A percentile compares a stretch with the other conserved stretches of the same genome.
These are phyloP conservation scores for Dianthus caryophyllus DNA, from an alignment of 148 eudicot genomes.

Conservation along the genomic window DNA sequence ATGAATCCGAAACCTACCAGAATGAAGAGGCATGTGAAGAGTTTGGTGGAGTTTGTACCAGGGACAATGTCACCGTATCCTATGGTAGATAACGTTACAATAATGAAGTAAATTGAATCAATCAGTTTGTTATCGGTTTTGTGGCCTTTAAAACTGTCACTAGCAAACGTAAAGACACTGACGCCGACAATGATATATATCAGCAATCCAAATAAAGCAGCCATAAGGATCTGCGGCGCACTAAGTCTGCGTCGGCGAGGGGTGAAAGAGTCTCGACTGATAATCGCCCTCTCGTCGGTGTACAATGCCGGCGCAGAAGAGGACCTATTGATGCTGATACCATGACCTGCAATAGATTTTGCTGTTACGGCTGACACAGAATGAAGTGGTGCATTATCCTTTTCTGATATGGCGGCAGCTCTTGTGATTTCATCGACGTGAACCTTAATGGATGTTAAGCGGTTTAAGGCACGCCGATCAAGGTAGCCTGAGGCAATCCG, in stretches of 20 bases:
- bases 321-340: background rate
- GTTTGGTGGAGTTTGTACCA: background rate
- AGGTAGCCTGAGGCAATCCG: constrained; percentile 4
- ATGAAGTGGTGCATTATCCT: background rate
- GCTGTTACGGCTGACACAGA: background rate
- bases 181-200: background rate
- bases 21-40: constrained; percentile 11
- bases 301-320: constrained; percentile 2
- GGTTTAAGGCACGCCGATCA: background rate
- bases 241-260: background rate
- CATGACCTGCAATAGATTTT: background rate
- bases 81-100: constrained; percentile 5
- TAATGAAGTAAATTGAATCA: constrained; percentile 10
- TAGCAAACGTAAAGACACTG: constrained; percentile 1
- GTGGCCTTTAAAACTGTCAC: constrained; percentile 3
- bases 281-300: background rate
- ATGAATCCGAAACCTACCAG: constrained; percentile 6
- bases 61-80: constrained; percentile 15
- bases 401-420: background rate
- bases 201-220: background rate
- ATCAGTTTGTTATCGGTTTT: background rate
- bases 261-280: background rate
- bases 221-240: background rate
- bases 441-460: background rate
- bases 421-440: background rate